Evolutionary conservation across 805 yeast genomes (phyloP), one percentile per base, ranked within the genome.

Genomic region (Crinitomyces ghanaensis): DNA sequence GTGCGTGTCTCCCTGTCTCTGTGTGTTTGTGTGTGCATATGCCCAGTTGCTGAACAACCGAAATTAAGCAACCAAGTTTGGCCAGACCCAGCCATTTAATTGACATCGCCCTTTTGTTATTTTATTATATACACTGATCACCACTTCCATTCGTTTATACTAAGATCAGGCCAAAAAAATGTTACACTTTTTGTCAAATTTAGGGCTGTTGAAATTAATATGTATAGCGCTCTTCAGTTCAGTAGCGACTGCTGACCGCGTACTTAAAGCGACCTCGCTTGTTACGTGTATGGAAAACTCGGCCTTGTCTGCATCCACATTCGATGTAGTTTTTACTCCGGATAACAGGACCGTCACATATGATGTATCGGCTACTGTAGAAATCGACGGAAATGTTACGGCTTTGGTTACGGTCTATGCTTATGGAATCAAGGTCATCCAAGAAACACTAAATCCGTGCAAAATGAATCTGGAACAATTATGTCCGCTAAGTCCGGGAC

Each of bases 201-300:
- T n/a, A n/a, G n/a, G n/a, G n/a, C n/a, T n/a, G n/a, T n/a, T n/a
- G n/a, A n/a, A n/a, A n/a, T n/a, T n/a, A n/a, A n/a, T n/a, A n/a
- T n/a, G n/a, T n/a, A n/a, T n/a, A n/a, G n/a, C n/a, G n/a, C n/a
- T n/a, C n/a, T n/a, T n/a, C n/a, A n/a, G n/a, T n/a, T n/a, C n/a
- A n/a, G n/a, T n/a, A 13, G 46, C 34, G 4, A 13, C 18, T 25
- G 69, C 64, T 1, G 53, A 47, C 23, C 42, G 43, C 23, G 39
- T 45, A 20, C 42, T 69, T 34, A 48, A 53, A 30, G 62, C 91
- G 0, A 55, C 72, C 13, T 83, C 96, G 6, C 64, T 91, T 44
- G 62, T 88, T 46, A 82, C 97, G 25, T 91, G 98, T 63, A 86
- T 85, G 94, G 77, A 74, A 27, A 64, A 80, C 54, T 86, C 98